Base-by-base conservation (phyloP, 176 grass and related monocot genomes). In the Oryza rufipogon region DNA sequence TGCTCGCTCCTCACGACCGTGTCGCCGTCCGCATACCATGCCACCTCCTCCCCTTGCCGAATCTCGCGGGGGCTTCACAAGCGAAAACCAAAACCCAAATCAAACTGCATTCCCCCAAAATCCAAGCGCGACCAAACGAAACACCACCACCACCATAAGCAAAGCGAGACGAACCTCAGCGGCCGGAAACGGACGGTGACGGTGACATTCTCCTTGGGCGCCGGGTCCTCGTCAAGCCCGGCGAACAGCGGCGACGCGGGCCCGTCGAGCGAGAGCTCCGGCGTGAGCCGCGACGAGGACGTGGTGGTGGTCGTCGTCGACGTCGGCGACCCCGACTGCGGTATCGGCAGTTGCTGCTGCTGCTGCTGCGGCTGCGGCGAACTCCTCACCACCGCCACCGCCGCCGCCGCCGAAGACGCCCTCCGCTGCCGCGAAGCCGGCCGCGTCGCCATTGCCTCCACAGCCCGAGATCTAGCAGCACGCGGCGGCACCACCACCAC, bases 111-210 rank as follows among this genome's bases (percentile, higher is more conserved):
- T 92, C 45, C 84, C 87, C 30, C 64, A 39, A 89, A 89, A 91
- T 85, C 88, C 79, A 48, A 65, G 38, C 45, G 20, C 60, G 78
- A 75, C 20, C 64, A 28, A 77, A 44, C 75, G 7, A 41, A 76
- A 2, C 41, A 70, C 47, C 19, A 10, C 49, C 64, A 75, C 49
- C 64, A 75, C 4, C 46, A 70, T 33, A 23, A 63, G 79, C 16
- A 78, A 20, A 84, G 38, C 64, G 51, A 51, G 41, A 16, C 56
- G 64, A 44, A 96, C 97, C 97, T 94, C 70, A 99, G 97, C 56
- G 97, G 97, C 51, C 97, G 97, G 86, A 99, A 99, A 58, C 97
- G 97, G 69, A 94, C 91, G 7, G 97, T 99, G 79, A 99, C 97
- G 64, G 91, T 96, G 83, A 99, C 91, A 87, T 91, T 99, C 91